phyloP scores from a whole-genome alignment of 2,329 filamentous ascomycete genomes.

The Pseudocercospora ulei region DNA sequence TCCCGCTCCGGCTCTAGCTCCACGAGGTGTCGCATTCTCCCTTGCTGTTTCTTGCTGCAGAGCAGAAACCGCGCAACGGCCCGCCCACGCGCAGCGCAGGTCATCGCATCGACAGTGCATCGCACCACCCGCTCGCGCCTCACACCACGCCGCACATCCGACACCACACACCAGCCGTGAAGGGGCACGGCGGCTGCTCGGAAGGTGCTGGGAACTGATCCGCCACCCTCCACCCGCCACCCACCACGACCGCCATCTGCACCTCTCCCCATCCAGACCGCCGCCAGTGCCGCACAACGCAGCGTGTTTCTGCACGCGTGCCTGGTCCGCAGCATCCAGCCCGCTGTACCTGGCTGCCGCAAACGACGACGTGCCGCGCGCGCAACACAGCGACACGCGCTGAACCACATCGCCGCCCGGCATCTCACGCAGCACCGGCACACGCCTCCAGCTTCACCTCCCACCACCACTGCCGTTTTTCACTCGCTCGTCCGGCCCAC shows the following conservation, averaged over 20 bases:
- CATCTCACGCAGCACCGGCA: slow-evolving; percentile 6
- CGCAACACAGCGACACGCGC: slow-evolving; percentile 8
- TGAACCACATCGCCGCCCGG: slow-evolving; percentile 2
- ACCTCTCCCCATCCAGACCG: not conserved
- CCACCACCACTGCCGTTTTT: slow-evolving; percentile 5
- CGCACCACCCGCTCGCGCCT: slow-evolving; percentile 2
- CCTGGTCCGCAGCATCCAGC: slow-evolving; percentile 10
- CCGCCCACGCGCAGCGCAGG: slow-evolving; percentile 13
- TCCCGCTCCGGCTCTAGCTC: slow-evolving; percentile 4
- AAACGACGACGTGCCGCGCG: slow-evolving; percentile 15
- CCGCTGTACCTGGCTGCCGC: slow-evolving; percentile 21
- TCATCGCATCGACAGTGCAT: slow-evolving; percentile 11
- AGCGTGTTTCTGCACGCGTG: slow-evolving; percentile 7
- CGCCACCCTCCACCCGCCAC: no score
- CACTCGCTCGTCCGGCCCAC: slow-evolving; percentile 3
- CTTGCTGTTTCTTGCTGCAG: slow-evolving; percentile 11
- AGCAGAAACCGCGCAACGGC: slow-evolving; percentile 16
- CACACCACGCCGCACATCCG: slow-evolving; percentile 6
- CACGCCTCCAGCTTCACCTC: slow-evolving; percentile 5
- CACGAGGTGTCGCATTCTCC: slow-evolving; percentile 22
- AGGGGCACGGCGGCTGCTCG: not conserved
- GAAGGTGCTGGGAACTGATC: slow-evolving; percentile 2
- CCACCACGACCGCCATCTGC: no score
- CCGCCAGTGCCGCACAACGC: slow-evolving; percentile 4
- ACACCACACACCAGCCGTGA: not conserved